These are phyloP conservation scores for Forsythia viridissima DNA, from an alignment of 257 asterid genomes.

Conservation along the genomic window DNA sequence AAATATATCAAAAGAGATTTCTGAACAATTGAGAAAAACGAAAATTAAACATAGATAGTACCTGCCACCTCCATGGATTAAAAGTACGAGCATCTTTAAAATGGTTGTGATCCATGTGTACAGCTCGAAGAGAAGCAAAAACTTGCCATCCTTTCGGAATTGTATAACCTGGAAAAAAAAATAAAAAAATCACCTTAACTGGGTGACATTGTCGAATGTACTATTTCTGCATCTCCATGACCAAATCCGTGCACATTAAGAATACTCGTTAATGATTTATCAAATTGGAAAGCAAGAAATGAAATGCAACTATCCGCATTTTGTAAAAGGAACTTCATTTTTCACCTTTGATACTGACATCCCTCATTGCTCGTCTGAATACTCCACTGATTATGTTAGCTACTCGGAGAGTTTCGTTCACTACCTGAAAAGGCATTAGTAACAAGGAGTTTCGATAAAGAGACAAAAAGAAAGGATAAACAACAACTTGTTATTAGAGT, in stretches of 20 bases:
- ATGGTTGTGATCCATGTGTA: constrained; percentile 72
- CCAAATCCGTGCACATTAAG: not conserved
- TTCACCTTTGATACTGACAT: constrained; percentile 79
- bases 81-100: constrained; percentile 89
- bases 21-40: no score
- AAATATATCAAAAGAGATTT: no score
- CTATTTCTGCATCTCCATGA: no score
- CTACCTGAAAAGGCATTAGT: constrained; percentile 49
- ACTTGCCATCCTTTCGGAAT: constrained; percentile 93
- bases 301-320: not conserved
- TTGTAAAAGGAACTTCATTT: not conserved
- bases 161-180: constrained; percentile 51
- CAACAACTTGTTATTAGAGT: not conserved
- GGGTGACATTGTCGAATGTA: no score
- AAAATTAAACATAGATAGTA: constrained; percentile 1
- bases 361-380: constrained; percentile 81
- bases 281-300: no score
- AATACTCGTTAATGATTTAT: not conserved
- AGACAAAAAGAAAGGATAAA: not conserved
- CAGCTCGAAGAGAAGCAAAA: constrained; percentile 85
- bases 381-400: constrained; percentile 93
- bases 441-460: not conserved
- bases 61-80: constrained; percentile 99
- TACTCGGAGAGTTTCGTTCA: constrained; percentile 86
- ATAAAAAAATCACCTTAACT: not conserved